A percentile compares a stretch with the other conserved stretches of the same genome.
phyloP scores from a whole-genome alignment of 768 basidiomycete genomes.

The Suillus fuscotomentosus region DNA sequence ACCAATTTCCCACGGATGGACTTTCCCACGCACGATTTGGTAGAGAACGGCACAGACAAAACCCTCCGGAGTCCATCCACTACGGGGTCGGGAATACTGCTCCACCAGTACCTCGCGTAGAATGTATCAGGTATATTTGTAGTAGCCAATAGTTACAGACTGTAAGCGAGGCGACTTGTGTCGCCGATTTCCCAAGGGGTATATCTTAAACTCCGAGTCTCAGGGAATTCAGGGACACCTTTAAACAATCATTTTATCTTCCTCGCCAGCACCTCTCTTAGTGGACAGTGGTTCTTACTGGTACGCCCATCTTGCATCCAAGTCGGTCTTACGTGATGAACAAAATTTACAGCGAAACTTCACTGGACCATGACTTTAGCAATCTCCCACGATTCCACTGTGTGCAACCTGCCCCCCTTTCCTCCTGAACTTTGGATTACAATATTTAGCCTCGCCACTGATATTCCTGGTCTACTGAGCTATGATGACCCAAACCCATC shows the following conservation, averaged over 20 bases:
- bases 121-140: no score
- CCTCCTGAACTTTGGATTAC: conserved; percentile 30
- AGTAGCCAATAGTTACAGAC: not conserved
- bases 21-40: no score
- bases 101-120: not conserved
- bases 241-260: conserved; percentile 9
- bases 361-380: conserved; percentile 11
- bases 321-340: not conserved
- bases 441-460: conserved; percentile 22
- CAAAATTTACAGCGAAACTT: not conserved
- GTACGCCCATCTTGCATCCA: not conserved
- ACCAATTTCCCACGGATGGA: no score
- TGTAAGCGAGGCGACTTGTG: not conserved
- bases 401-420: conserved; percentile 8
- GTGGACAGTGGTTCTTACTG: not conserved
- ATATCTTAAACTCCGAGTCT: conserved; percentile 7
- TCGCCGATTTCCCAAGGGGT: conserved; percentile 1
- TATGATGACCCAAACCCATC: conserved; percentile 10
- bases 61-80: no score
- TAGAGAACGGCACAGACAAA: no score
- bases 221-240: conserved; percentile 11
- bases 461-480: conserved; percentile 12
- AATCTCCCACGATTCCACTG: not conserved
- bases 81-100: not conserved
- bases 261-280: not conserved